A percentile compares a stretch with the other conserved stretches of the same genome.
These are phyloP conservation scores for Pouteria glomerata DNA, from an alignment of 148 eudicot genomes.

Conservation along the genomic window DNA sequence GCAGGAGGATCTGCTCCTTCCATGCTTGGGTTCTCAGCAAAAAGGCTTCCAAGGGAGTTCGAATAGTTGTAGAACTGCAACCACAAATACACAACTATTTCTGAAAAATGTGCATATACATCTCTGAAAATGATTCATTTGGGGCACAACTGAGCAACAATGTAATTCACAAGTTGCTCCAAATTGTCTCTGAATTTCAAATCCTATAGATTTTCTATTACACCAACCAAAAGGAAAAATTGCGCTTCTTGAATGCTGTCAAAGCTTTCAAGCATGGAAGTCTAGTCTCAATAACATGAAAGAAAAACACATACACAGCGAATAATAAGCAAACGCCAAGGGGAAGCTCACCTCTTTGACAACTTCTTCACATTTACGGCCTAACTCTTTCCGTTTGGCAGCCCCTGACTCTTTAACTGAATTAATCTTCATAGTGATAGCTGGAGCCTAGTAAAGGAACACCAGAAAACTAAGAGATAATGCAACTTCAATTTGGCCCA, in stretches of 20 bases:
- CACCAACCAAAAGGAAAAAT: neutral
- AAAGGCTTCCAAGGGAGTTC: constrained; percentile 22
- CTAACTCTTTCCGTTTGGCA: constrained; percentile 49
- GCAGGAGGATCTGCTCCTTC: neutral
- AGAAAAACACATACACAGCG: neutral
- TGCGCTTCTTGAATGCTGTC: neutral
- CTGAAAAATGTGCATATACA: neutral
- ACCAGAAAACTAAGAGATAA: neutral
- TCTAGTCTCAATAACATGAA: neutral
- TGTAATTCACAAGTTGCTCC: no score
- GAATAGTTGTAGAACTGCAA: constrained; percentile 40
- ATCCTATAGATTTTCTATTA: neutral
- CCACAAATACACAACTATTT: constrained; percentile 1
- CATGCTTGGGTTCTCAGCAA: constrained; percentile 12
- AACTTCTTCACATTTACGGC: constrained; percentile 52
- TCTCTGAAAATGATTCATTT: constrained; percentile 1
- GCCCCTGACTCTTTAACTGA: constrained; percentile 47
- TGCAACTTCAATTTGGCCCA: neutral
- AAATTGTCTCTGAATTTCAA: neutral
- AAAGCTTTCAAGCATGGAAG: neutral
- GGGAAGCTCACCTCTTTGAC: constrained; percentile 43
- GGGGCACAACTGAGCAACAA: neutral
- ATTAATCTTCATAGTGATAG: constrained; percentile 32
- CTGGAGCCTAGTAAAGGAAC: constrained; percentile 41
- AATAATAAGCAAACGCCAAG: neutral